These are phyloP conservation scores for Zopfochytrium polystomum DNA, from an alignment of 371 early-diverging fungal species.

Conservation along the genomic window DNA sequence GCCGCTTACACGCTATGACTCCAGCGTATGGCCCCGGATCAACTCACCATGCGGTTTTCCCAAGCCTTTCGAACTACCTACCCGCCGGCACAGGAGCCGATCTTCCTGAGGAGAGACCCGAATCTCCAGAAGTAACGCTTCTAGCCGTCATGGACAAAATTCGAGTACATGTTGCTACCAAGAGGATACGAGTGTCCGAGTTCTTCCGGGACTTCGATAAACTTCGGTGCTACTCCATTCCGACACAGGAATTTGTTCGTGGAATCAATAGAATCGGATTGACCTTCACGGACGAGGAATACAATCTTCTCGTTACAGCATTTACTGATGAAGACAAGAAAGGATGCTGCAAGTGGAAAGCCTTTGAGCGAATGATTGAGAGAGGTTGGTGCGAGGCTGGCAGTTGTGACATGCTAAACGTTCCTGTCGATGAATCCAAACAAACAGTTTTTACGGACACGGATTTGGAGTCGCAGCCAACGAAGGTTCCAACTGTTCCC, in stretches of 20 bases:
- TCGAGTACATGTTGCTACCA: slow-evolving; percentile 32
- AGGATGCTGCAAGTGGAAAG: slow-evolving; percentile 47
- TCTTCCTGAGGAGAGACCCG: background rate
- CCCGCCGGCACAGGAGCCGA: background rate
- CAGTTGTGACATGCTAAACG: background rate
- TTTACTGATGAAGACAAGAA: slow-evolving; percentile 33
- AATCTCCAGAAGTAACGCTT: background rate
- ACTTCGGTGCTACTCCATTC: slow-evolving; percentile 45
- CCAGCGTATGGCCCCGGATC: background rate
- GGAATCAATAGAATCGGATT: slow-evolving; percentile 43
- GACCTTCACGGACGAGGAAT: slow-evolving; percentile 33
- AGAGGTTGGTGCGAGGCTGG: slow-evolving; percentile 27
- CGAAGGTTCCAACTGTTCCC: slow-evolving; percentile 20
- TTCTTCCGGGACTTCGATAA: slow-evolving; percentile 54
- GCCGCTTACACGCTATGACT: background rate
- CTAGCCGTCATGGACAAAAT: slow-evolving; percentile 28
- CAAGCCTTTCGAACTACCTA: background rate
- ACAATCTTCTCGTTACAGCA: slow-evolving; percentile 33
- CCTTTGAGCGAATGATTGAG: slow-evolving; percentile 47
- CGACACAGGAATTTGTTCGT: slow-evolving; percentile 48
- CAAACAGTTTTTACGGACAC: slow-evolving; percentile 45
- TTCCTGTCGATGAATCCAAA: too few species aligned
- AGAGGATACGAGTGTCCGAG: slow-evolving; percentile 47
- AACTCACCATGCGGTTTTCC: slow-evolving; percentile 1
- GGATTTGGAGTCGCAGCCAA: slow-evolving; percentile 41